Evolutionary conservation across 768 basidiomycete genomes (phyloP).

Genomic region (Trametes elegans): DNA sequence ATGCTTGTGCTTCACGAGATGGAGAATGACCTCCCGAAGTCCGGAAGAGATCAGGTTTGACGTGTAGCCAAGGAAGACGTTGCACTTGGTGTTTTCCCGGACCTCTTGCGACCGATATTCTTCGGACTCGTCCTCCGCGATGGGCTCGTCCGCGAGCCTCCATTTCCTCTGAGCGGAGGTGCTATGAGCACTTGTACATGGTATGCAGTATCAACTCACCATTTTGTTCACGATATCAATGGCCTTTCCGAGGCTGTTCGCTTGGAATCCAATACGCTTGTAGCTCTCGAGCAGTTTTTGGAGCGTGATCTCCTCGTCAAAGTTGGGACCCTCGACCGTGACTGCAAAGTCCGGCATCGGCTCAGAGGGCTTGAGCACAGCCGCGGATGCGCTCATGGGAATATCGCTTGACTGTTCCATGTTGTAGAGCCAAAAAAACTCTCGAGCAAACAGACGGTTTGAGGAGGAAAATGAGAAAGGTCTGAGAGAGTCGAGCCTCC

Average conservation of each 20-base stretch:
- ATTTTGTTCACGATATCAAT: slow-evolving; percentile 91
- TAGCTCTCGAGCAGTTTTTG: slow-evolving; percentile 74
- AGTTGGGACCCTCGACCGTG: slow-evolving; percentile 84
- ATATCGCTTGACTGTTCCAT: slow-evolving; percentile 27
- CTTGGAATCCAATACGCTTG: slow-evolving; percentile 94
- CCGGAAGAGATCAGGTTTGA: slow-evolving; percentile 99
- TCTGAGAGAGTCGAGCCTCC: background rate
- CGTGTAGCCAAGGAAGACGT: slow-evolving; percentile 95
- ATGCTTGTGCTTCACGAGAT: slow-evolving; percentile 92
- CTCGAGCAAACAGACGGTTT: background rate
- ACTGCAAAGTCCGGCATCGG: slow-evolving; percentile 60
- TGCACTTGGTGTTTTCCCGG: slow-evolving; percentile 72
- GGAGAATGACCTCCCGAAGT: slow-evolving; percentile 85
- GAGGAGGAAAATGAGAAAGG: background rate
- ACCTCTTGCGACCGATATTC: slow-evolving; percentile 56
- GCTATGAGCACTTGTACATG: background rate
- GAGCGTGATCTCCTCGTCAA: slow-evolving; percentile 67
- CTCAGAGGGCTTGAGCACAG: slow-evolving; percentile 75
- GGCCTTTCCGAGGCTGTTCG: slow-evolving; percentile 86
- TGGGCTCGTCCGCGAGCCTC: slow-evolving; percentile 84
- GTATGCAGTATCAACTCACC: slow-evolving; percentile 44
- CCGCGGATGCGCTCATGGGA: slow-evolving; percentile 64
- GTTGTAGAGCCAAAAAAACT: slow-evolving; percentile 8
- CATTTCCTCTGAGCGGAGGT: slow-evolving; percentile 65
- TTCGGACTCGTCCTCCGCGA: slow-evolving; percentile 67